These are phyloP conservation scores for Volvariella volvacea DNA, from an alignment of 1,284 basidiomycete species.

Conservation along the genomic window DNA sequence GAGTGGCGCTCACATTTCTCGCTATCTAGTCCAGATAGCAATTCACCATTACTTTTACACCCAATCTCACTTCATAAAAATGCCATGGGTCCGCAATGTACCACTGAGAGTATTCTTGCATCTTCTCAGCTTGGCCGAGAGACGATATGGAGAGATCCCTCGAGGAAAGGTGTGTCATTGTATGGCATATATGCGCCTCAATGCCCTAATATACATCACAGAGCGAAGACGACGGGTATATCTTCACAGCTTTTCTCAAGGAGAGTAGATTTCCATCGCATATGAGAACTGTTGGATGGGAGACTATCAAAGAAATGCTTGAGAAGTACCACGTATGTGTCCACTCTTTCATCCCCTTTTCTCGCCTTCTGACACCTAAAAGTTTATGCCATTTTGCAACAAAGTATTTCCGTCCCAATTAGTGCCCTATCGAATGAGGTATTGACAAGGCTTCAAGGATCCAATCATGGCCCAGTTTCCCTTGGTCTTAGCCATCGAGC, in stretches of 20 bases:
- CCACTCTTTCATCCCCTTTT: slow-evolving; percentile 4
- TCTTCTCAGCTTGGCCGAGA: slow-evolving; percentile 51
- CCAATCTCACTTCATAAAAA: slow-evolving; percentile 65
- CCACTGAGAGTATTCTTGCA: slow-evolving; percentile 52
- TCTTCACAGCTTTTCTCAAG: slow-evolving; percentile 58
- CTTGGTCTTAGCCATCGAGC: slow-evolving; percentile 66
- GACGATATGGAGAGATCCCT: slow-evolving; percentile 58
- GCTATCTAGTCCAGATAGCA: slow-evolving; percentile 69
- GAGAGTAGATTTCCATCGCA: slow-evolving; percentile 54
- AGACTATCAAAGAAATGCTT: slow-evolving; percentile 55
- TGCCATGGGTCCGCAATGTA: slow-evolving; percentile 61
- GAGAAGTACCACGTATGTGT: slow-evolving; percentile 58
- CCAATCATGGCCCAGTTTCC: slow-evolving; percentile 72
- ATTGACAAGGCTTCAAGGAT: slow-evolving; percentile 37
- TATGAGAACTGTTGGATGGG: slow-evolving; percentile 50
- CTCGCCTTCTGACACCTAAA: slow-evolving; percentile 8
- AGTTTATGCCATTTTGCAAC: slow-evolving; percentile 72
- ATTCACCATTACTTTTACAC: slow-evolving; percentile 72
- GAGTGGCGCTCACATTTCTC: slow-evolving; percentile 68
- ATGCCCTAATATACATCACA: slow-evolving; percentile 14
- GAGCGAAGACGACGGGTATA: slow-evolving; percentile 64
- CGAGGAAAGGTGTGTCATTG: slow-evolving; percentile 39
- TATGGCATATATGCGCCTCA: slow-evolving; percentile 5
- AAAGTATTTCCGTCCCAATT: slow-evolving; percentile 35
- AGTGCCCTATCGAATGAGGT: slow-evolving; percentile 6